Evolutionary conservation across 352 stramenopile species (phyloP), one percentile per base, ranked within the genome.

Genomic region (Phytophthora litchii): DNA sequence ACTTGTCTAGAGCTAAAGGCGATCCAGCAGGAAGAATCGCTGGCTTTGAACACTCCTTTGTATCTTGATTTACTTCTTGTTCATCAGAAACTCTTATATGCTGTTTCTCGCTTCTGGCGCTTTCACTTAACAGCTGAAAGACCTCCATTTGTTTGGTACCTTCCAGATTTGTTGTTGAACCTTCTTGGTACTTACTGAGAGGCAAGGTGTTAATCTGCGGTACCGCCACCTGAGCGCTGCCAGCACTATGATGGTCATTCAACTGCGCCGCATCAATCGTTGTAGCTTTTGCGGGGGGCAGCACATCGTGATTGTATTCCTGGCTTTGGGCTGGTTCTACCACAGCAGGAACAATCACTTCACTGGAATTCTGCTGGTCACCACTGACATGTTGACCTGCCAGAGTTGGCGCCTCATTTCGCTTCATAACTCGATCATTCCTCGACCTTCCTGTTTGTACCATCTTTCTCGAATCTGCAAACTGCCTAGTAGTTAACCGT

Each of bases 381-480:
- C 5, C 3, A n/a, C 9, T 19, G 12, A 6, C 36, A 17, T 13
- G 0, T 14, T 44, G n/a, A 27, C 31, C 29, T 1, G 10, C 10
- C 14, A 42, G 16, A 44, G 13, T 35, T 4, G 11, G 13, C 4
- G 25, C 7, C n/a, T 23, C 34, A 13, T 23, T 54, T 27, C 11
- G 32, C 17, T 36, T 54, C 19, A 19, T 8, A 13, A 9, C 4
- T 19, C 16, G 16, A 11, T 12, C 13, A 0, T 48, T 34, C 19
- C 40, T 63, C 11, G 52, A 56, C 34, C 17, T 50, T 10, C 16
- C 55, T 54, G 31, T 55, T 45, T 40, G 42, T 3, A 53, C 5
- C 25, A 40, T 14, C 25, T 11, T 56, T 19, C 27, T 45, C 36
- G 27, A 23, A 3, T 4, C 12, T 9, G 17, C 11, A n/a, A n/a